Evolutionary conservation across 306 rosid genomes (phyloP).

Genomic region (Begonia loranthoides): DNA sequence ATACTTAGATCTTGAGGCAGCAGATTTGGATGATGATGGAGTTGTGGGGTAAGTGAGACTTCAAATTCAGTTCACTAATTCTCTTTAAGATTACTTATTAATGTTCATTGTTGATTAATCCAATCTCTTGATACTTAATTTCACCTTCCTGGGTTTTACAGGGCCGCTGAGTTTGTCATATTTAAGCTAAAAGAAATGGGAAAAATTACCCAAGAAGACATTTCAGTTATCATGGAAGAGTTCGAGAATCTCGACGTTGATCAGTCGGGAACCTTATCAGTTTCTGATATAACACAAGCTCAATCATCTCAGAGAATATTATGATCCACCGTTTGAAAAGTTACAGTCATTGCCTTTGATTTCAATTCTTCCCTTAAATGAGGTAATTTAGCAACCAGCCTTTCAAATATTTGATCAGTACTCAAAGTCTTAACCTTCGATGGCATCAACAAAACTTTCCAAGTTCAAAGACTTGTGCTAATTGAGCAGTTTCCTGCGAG

Average conservation of each 20-base stretch:
- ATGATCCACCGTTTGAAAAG: not conserved
- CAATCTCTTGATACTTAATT: too few species aligned
- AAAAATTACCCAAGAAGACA: slow-evolving; percentile 67
- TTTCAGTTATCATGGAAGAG: slow-evolving; percentile 52
- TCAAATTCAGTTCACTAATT: not conserved
- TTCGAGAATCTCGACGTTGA: slow-evolving; percentile 84
- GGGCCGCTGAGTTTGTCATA: slow-evolving; percentile 67
- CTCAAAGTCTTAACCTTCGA: not conserved
- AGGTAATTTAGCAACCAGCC: too few species aligned
- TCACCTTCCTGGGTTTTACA: slow-evolving; percentile 5
- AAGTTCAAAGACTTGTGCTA: too few species aligned
- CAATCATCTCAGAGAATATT: slow-evolving; percentile 26
- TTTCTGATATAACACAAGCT: slow-evolving; percentile 51
- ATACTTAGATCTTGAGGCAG: slow-evolving; percentile 55
- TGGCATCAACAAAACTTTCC: not conserved
- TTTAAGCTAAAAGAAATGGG: slow-evolving; percentile 89
- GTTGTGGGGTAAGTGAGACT: slow-evolving; percentile 49
- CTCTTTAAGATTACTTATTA: too few species aligned
- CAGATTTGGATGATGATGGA: slow-evolving; percentile 67
- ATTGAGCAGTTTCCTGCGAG: too few species aligned
- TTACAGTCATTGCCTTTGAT: not conserved
- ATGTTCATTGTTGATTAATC: too few species aligned
- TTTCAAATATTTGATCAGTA: not conserved
- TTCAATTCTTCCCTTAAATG: too few species aligned
- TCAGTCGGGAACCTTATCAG: slow-evolving; percentile 64